phyloP scores from a whole-genome alignment of 208 protist species.

The Acanthamoeba sp. region DNA sequence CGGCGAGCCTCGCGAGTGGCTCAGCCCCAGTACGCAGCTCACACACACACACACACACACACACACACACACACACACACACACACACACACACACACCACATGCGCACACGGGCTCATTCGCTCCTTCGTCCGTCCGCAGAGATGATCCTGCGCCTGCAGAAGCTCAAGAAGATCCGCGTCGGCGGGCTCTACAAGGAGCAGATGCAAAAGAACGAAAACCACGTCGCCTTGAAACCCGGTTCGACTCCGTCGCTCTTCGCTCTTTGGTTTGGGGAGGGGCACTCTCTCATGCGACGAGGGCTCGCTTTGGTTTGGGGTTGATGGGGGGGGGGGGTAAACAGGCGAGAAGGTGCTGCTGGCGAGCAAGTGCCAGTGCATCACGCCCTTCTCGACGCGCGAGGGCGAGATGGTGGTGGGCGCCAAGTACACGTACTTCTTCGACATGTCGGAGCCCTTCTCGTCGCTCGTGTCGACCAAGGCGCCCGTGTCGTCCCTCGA shows the following conservation, averaged over 20 bases:
- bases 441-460: constrained; percentile 57
- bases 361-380: constrained; percentile 55
- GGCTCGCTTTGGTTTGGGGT: too few relatives aligned
- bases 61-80: too few relatives aligned
- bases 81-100: too few relatives aligned
- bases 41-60: neutral
- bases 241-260: neutral
- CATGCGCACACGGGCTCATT: too few relatives aligned
- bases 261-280: neutral
- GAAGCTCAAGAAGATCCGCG: constrained; percentile 19
- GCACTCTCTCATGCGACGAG: too few relatives aligned
- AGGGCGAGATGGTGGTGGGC: constrained; percentile 49
- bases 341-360: constrained; percentile 46
- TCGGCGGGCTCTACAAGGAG: constrained; percentile 28
- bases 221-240: constrained; percentile 23
- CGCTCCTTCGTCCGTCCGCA: too few relatives aligned
- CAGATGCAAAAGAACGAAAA: constrained; percentile 29
- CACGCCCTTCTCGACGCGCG: constrained; percentile 58
- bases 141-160: constrained; percentile 24
- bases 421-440: constrained; percentile 51
- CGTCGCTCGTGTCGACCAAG: constrained; percentile 40
- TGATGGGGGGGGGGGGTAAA: too few relatives aligned
- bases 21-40: too few relatives aligned
- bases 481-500: neutral
- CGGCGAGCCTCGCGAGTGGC: too few relatives aligned